Conservation (phyloP, 768 basidiomycete species). For the Boletellus ananas region DNA sequence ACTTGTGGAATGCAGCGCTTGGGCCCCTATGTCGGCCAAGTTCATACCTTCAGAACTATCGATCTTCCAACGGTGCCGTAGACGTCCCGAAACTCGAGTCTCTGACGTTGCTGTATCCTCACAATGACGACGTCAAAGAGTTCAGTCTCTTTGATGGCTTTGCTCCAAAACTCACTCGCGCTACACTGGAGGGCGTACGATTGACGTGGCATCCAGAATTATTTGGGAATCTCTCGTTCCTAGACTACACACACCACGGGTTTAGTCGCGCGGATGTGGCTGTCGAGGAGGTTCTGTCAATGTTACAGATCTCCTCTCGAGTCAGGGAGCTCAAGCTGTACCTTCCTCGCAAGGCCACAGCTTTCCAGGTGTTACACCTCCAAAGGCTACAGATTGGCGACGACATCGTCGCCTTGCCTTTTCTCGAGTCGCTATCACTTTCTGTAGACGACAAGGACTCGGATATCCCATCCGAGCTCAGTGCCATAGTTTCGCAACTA, state of each 20-base stretch:
- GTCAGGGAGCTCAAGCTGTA: constrained; percentile 54
- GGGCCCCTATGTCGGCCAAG: constrained; percentile 45
- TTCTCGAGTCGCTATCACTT: constrained; percentile 46
- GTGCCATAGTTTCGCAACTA: constrained; percentile 48
- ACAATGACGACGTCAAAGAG: constrained; percentile 67
- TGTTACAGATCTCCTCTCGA: constrained; percentile 51
- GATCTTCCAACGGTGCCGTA: constrained; percentile 21
- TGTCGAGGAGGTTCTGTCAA: constrained; percentile 52
- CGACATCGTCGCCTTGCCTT: constrained; percentile 40
- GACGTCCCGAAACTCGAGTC: constrained; percentile 48
- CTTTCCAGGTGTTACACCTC: constrained; percentile 15
- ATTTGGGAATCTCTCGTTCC: constrained; percentile 55
- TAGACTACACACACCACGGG: constrained; percentile 72
- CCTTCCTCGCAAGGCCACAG: constrained; percentile 43
- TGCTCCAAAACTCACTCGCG: constrained; percentile 52
- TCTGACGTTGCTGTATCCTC: constrained; percentile 53
- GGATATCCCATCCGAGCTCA: constrained; percentile 61
- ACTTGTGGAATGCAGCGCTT: constrained; percentile 66
- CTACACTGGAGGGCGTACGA: constrained; percentile 61
- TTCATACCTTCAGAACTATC: constrained; percentile 23
- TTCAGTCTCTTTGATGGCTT: constrained; percentile 60
- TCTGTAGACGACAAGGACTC: constrained; percentile 52
- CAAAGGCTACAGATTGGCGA: constrained; percentile 22
- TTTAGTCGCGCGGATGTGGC: constrained; percentile 57
- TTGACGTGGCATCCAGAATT: constrained; percentile 60